Base-by-base conservation (phyloP, 2,329 filamentous ascomycete genomes). In the Fusarium drepaniforme region DNA sequence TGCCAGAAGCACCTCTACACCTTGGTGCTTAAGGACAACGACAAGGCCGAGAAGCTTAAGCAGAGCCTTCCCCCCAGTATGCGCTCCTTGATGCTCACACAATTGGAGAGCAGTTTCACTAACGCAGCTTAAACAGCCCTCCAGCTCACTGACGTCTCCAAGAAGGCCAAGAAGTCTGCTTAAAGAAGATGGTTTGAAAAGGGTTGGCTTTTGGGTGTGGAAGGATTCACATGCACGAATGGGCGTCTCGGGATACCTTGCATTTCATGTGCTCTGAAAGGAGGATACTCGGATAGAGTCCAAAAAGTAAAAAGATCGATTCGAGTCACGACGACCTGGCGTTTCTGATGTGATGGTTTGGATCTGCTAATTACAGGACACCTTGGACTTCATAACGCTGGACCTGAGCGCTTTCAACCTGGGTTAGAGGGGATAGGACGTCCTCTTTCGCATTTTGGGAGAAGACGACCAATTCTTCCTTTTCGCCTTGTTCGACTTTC, bases 1-100 rank as follows among this genome's bases (percentile, higher is more conserved):
- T 98, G 97, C 93, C 91, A 94, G 86, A 92, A 93, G 84, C 93
- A 97, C 91, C 91, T 99, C 81, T 99, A 99, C 94, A 98, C 97
- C 81, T 93, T 99, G 82, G 94, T 97, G 86, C 93, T 99, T 83
- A 98, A 98, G 93, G 97, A 99, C 89, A 91, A 92, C 84, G 97
- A 98, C 86, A 98, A 98, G 94, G 97, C 96, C 88, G 97, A 98
- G 90, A 99, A 99, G 94, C 93, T 99, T 81, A 98, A 98, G 95
- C 96, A 98, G 92, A 95, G 92, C 86, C 91, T 99, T 78, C 97
- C 97, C 83, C 97, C 97, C 82, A 94, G 97, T 99, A 96, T 83
- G 95, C 89, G 72, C 56, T 53, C 38, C 42, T 38, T 28, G 30
- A 33, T 33, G 51, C 57, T 37, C 42, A 63, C 23, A 37, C 44